A percentile compares a stretch with the other conserved stretches of the same genome.
phyloP scores from a whole-genome alignment of 805 yeast genomes.

The Monosporozyma aquatica region DNA sequence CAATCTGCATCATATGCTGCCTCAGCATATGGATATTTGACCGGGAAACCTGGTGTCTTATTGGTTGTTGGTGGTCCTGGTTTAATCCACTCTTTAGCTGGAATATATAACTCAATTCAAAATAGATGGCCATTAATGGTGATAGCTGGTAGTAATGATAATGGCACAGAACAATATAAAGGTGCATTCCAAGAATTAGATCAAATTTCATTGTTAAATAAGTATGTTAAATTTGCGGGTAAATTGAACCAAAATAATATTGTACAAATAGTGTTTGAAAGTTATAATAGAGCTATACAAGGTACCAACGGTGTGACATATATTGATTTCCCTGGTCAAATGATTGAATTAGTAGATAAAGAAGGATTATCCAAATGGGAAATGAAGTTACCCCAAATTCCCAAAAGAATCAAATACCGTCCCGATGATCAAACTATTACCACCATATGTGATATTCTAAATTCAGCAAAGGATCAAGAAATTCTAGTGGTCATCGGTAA shows the following conservation, averaged over 20 bases:
- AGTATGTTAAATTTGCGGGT: constrained; percentile 44
- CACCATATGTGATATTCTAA: constrained; percentile 29
- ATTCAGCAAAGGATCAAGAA: constrained; percentile 30
- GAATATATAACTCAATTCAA: constrained; percentile 50
- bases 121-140: constrained; percentile 61
- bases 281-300: constrained; percentile 16
- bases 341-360: constrained; percentile 30
- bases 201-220: constrained; percentile 43
- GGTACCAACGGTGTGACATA: constrained; percentile 57
- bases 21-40: constrained; percentile 56
- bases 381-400: neutral
- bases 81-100: constrained; percentile 56
- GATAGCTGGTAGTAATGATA: constrained; percentile 50
- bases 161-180: constrained; percentile 36
- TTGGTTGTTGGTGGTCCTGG: constrained; percentile 76
- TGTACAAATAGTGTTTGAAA: constrained; percentile 15
- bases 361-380: constrained; percentile 4
- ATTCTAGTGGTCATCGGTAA: constrained; percentile 59
- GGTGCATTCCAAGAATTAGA: constrained; percentile 71
- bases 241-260: constrained; percentile 19
- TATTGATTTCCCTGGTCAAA: constrained; percentile 56
- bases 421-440: constrained; percentile 14
- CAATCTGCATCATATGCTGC: constrained; percentile 75
- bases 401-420: constrained; percentile 8
- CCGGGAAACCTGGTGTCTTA: constrained; percentile 56